Evolutionary conservation across 495 filamentous ascomycete genomes (phyloP).

Genomic region (Penicillium ucsense): DNA sequence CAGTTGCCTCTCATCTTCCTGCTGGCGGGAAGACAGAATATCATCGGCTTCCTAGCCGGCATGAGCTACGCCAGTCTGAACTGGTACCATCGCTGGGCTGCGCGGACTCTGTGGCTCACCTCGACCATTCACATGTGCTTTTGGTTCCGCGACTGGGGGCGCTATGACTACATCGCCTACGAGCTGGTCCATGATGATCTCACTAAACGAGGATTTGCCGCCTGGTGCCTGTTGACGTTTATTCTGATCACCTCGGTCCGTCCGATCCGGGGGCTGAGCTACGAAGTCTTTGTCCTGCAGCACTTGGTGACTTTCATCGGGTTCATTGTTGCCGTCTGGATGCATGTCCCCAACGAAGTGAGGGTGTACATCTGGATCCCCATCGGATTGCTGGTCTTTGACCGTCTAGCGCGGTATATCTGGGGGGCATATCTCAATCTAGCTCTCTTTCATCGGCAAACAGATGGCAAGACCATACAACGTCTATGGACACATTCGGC

Average conservation of each 20-base stretch:
- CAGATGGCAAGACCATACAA: conserved; percentile 1
- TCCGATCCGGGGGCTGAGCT: conserved; percentile 57
- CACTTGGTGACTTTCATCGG: conserved; percentile 60
- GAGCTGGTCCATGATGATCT: conserved; percentile 57
- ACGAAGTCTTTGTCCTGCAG: conserved; percentile 77
- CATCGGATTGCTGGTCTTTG: conserved; percentile 59
- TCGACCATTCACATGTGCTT: conserved; percentile 65
- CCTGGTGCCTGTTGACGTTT: conserved; percentile 67
- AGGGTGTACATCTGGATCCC: conserved; percentile 60
- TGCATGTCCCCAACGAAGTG: conserved; percentile 50
- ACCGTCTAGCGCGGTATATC: conserved; percentile 48
- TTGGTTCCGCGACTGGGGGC: conserved; percentile 60
- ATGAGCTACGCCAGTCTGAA: conserved; percentile 68
- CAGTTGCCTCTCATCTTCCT: conserved; percentile 77
- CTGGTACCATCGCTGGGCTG: conserved; percentile 77
- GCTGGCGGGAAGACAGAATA: conserved; percentile 67
- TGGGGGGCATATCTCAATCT: conserved; percentile 56
- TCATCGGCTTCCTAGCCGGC: conserved; percentile 59
- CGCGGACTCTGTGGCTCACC: conserved; percentile 64
- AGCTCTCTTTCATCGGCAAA: conserved; percentile 41
- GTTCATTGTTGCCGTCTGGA: conserved; percentile 54
- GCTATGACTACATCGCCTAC: conserved; percentile 49
- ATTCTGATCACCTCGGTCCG: conserved; percentile 57
- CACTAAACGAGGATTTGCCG: conserved; percentile 57
- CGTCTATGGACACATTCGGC: conserved; percentile 38